phyloP scores from a whole-genome alignment of 2,329 filamentous ascomycete species.

The Claviceps pazoutovae region DNA sequence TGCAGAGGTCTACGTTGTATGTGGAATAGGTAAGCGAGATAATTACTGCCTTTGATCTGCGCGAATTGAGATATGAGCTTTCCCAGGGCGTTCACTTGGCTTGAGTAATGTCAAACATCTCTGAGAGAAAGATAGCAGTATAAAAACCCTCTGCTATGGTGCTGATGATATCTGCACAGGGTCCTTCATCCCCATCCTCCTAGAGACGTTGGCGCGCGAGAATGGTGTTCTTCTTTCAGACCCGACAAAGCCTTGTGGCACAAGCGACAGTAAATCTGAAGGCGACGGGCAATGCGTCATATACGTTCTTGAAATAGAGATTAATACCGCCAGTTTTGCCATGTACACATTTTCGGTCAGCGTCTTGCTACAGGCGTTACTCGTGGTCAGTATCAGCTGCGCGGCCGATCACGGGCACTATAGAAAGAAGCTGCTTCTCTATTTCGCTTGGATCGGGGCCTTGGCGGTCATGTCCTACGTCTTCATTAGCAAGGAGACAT shows the following conservation, averaged over 20 bases:
- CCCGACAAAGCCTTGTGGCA: constrained; percentile 57
- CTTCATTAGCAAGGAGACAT: constrained; percentile 58
- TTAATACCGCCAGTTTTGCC: constrained; percentile 93
- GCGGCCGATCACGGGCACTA: constrained; percentile 89
- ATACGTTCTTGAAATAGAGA: constrained; percentile 64
- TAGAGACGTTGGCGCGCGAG: constrained; percentile 86
- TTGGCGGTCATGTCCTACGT: constrained; percentile 81
- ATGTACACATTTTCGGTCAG: constrained; percentile 97
- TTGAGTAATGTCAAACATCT: too few species aligned
- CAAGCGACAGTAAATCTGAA: constrained; percentile 40
- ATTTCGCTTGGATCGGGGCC: constrained; percentile 74
- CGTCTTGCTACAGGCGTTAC: constrained; percentile 72
- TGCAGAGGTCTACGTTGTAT: constrained; percentile 91
- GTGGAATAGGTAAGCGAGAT: constrained; percentile 47
- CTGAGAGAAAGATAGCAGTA: too few species aligned
- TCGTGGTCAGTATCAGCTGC: constrained; percentile 93
- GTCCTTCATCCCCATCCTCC: constrained; percentile 88
- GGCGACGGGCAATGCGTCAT: constrained; percentile 64
- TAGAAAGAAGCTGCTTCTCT: constrained; percentile 73
- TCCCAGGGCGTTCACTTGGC: background rate
- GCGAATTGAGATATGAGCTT: background rate
- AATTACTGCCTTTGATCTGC: background rate
- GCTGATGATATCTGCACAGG: constrained; percentile 31
- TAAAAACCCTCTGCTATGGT: constrained; percentile 4
- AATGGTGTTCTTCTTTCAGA: constrained; percentile 79